These are phyloP conservation scores for Cenchrus fungigraminus DNA, from an alignment of 176 grass and related monocot genomes.

Conservation along the genomic window DNA sequence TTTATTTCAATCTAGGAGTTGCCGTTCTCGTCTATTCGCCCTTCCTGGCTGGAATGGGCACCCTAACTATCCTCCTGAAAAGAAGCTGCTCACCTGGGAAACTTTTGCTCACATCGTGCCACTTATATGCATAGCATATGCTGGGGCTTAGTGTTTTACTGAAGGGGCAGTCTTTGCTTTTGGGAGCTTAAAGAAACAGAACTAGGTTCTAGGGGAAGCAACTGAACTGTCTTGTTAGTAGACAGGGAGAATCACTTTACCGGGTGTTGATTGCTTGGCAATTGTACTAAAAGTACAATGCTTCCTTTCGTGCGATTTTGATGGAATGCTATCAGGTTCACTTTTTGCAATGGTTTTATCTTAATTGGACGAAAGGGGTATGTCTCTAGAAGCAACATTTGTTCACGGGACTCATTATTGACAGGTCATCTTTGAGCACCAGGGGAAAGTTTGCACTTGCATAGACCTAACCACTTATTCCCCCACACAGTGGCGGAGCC, in stretches of 20 bases:
- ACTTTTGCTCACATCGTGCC: neutral
- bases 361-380: slow-evolving; percentile 40
- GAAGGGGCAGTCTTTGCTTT: slow-evolving; percentile 31
- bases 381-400: slow-evolving; percentile 47
- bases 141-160: slow-evolving; percentile 2
- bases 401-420: slow-evolving; percentile 29
- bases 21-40: slow-evolving; percentile 22
- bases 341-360: slow-evolving; percentile 30
- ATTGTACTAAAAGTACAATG: slow-evolving; percentile 41
- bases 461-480: slow-evolving; percentile 22
- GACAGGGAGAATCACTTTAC: slow-evolving; percentile 61
- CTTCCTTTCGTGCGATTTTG: slow-evolving; percentile 49
- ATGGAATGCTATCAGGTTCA: slow-evolving; percentile 22
- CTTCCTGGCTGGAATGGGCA: slow-evolving; percentile 24
- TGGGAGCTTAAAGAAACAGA: slow-evolving; percentile 41
- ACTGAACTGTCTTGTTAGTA: slow-evolving; percentile 43
- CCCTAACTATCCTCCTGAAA: slow-evolving; percentile 27
- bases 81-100: slow-evolving; percentile 10
- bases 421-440: slow-evolving; percentile 32
- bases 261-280: slow-evolving; percentile 34
- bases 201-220: slow-evolving; percentile 47
- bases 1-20: slow-evolving; percentile 39
- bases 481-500: neutral
- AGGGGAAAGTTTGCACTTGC: neutral
- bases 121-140: slow-evolving; percentile 27